Conservation (phyloP, 1,284 basidiomycete species). For the Microbotryum violaceum region DNA sequence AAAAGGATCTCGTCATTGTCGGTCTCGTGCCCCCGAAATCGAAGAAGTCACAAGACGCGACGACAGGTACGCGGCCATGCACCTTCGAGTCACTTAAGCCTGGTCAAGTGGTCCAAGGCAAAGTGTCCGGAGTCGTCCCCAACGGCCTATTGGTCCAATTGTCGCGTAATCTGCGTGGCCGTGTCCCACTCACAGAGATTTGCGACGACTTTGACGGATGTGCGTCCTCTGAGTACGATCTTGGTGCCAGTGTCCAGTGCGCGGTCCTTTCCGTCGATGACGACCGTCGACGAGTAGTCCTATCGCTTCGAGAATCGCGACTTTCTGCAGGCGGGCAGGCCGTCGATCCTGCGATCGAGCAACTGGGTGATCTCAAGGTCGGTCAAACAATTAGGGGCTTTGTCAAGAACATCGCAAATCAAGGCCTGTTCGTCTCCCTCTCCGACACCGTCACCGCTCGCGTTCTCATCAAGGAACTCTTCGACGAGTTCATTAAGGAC, state of each 20-base stretch:
- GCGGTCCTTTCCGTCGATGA: constrained; percentile 24
- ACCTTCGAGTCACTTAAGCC: constrained; percentile 58
- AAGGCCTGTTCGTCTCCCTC: constrained; percentile 84
- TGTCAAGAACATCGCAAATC: constrained; percentile 75
- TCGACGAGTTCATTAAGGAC: constrained; percentile 75
- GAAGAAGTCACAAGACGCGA: constrained; percentile 22
- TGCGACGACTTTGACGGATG: constrained; percentile 59
- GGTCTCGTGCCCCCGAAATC: constrained; percentile 49
- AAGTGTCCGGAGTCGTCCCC: constrained; percentile 57
- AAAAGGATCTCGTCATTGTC: constrained; percentile 80
- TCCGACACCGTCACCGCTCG: constrained; percentile 77
- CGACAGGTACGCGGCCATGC: constrained; percentile 39
- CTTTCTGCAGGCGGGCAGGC: constrained; percentile 50
- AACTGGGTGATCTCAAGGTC: constrained; percentile 58
- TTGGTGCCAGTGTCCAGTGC: constrained; percentile 20
- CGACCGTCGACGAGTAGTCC: constrained; percentile 52
- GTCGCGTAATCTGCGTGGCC: constrained; percentile 58
- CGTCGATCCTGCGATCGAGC: constrained; percentile 62
- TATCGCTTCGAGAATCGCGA: constrained; percentile 71
- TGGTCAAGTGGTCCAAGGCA: constrained; percentile 66
- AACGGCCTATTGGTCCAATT: constrained; percentile 70
- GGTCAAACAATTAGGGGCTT: constrained; percentile 72
- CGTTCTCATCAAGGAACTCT: constrained; percentile 66
- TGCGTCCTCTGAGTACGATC: constrained; percentile 38
- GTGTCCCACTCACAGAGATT: constrained; percentile 69